Conservation (phyloP, 208 protist genomes). For the Spongospora subterranea region DNA sequence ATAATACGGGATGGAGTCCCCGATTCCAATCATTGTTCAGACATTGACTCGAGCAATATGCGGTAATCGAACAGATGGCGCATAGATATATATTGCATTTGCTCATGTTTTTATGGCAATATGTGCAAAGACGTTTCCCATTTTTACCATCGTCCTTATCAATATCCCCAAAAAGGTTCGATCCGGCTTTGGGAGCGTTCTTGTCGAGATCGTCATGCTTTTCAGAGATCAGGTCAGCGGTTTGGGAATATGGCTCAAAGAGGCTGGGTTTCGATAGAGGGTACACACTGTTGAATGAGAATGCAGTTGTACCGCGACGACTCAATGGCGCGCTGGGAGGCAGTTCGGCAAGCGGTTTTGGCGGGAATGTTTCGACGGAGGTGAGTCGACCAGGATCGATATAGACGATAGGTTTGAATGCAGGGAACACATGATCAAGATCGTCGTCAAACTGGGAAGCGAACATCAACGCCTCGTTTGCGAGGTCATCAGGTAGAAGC, state of each 20-base stretch:
- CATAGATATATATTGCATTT: slow-evolving; percentile 20
- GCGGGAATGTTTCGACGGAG: slow-evolving; percentile 1
- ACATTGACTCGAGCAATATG: slow-evolving; percentile 13
- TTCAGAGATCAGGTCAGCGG: no score
- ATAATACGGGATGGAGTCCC: not conserved
- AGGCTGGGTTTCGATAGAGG: not conserved
- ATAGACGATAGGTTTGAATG: not conserved
- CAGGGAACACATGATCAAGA: not conserved
- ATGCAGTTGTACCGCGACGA: not conserved
- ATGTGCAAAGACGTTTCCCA: not conserved
- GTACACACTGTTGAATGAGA: not conserved
- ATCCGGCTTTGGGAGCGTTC: no score
- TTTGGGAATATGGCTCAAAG: no score
- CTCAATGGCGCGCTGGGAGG: not conserved
- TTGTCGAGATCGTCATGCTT: no score
- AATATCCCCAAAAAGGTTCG: no score
- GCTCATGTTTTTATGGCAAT: not conserved
- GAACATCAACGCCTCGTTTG: not conserved
- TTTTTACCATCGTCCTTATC: no score
- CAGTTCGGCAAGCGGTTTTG: not conserved
- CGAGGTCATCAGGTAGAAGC: slow-evolving; percentile 12
- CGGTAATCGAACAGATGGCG: not conserved
- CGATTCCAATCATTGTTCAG: slow-evolving; percentile 44
- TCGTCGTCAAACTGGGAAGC: slow-evolving; percentile 12
- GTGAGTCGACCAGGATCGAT: not conserved